Percentiles rank a stretch among this genome's conserved stretches.
Evolutionary conservation across 1,284 basidiomycete genomes (phyloP).

Genomic region (Phlebopus sp.): DNA sequence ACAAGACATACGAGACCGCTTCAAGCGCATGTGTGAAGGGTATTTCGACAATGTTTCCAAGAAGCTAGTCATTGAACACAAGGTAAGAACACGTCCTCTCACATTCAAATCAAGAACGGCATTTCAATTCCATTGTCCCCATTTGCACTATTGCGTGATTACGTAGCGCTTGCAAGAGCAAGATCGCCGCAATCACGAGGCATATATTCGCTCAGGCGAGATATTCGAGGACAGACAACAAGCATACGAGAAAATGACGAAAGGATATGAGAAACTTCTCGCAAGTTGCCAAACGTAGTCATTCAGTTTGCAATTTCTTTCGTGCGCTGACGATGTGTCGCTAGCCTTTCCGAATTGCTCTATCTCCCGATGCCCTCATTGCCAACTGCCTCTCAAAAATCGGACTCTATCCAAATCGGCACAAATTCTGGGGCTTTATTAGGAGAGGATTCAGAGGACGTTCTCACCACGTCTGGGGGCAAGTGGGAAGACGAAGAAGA

Average conservation of each 20-base stretch:
- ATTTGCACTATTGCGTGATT: neutral
- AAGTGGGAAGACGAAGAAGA: conserved; percentile 99
- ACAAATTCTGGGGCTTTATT: conserved; percentile 41
- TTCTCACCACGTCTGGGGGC: conserved; percentile 57
- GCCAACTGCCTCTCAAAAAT: conserved; percentile 75
- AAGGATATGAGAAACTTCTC: conserved; percentile 88
- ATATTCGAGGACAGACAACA: conserved; percentile 99
- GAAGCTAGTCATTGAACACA: conserved; percentile 88
- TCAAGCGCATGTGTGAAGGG: conserved; percentile 89
- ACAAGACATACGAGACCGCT: conserved; percentile 80
- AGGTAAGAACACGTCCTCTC: conserved; percentile 50
- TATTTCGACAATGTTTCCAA: conserved; percentile 93
- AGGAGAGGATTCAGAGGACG: conserved; percentile 54
- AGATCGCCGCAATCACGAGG: conserved; percentile 95
- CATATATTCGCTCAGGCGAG: conserved; percentile 97
- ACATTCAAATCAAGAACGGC: neutral
- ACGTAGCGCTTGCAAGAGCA: conserved; percentile 89
- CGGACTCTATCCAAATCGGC: conserved; percentile 78
- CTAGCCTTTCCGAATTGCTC: conserved; percentile 85
- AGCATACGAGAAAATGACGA: conserved; percentile 97
- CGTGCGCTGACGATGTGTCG: conserved; percentile 7
- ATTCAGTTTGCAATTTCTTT: neutral
- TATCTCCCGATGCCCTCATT: conserved; percentile 79
- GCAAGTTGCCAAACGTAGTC: conserved; percentile 80
- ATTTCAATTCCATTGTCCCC: neutral